Base-by-base conservation (phyloP, 306 rosid species). In the Vigna angularis region DNA sequence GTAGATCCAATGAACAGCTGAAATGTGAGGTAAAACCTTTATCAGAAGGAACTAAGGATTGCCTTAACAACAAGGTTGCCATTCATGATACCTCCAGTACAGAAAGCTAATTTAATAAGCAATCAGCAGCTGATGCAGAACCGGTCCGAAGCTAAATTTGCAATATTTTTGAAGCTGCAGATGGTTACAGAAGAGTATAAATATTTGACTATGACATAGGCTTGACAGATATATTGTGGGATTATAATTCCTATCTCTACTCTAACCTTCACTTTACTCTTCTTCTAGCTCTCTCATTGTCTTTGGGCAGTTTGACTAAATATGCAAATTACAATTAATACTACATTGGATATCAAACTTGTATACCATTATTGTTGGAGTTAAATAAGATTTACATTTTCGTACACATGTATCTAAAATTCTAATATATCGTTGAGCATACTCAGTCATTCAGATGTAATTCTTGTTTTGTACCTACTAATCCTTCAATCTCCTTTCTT, bases 141-240 rank as follows among this genome's bases (percentile, higher is more conserved):
- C 77, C 87, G 13, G 78, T 91, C 61, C 65, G 66, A 40, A 84
- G 86, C 88, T 89, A 77, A 85, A 71, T 72, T 78, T 70, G 80
- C 76, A 42, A n/a, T 74, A 75, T 59, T 74, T 36, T 55, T 50
- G 44, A 48, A 74, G 63, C 44, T 82, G 78, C 55, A 62, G 83
- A 81, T 66, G 75, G 53, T 78, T 44, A 70, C 40, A 17, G 30
- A 73, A 79, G 72, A 52, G 55, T 47, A 44, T 63, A 53, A 70
- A 56, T 75, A 75, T 48, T 71, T 68, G 83, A 67, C 66, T 45
- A 57, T 74, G 80, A 82, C 86, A 64, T 82, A 82, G 84, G 79
- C 76, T 70, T 78, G 75, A 66, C 79, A 70, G 64, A 52, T 69
- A 74, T 70, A 53, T 74, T 53, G 66, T 74, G 66, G 75, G 68